A percentile compares a stretch with the other conserved stretches of the same genome.
Conservation (phyloP, 2,329 filamentous ascomycete species). For the Aspergillus tubingensis region DNA sequence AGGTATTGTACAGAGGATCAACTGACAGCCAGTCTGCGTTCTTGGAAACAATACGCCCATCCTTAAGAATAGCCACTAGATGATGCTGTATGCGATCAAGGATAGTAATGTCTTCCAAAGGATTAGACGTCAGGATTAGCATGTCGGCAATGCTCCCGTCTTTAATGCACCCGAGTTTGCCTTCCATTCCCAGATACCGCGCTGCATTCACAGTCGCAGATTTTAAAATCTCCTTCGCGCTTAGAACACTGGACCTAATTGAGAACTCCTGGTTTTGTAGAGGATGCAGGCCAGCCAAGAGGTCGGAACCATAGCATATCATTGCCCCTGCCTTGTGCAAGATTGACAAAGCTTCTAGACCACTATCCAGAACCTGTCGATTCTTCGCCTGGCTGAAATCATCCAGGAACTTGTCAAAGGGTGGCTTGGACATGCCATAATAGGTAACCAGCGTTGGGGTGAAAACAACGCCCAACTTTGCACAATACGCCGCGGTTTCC, state of each 20-base stretch:
- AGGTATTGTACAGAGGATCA: conserved; percentile 5
- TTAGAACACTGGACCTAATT: conserved; percentile 46
- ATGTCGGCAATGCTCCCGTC: conserved; percentile 54
- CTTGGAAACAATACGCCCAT: conserved; percentile 48
- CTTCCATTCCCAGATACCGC: conserved; percentile 48
- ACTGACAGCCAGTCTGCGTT: not conserved
- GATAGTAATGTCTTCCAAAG: conserved; percentile 55
- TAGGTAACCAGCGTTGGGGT: conserved; percentile 58
- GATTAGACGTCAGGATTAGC: conserved; percentile 53
- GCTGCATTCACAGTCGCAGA: conserved; percentile 56
- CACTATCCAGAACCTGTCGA: conserved; percentile 47
- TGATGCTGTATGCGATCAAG: conserved; percentile 51
- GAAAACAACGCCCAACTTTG: conserved; percentile 47
- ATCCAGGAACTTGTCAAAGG: conserved; percentile 5
- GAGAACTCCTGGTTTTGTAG: conserved; percentile 52
- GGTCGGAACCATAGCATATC: conserved; percentile 58
- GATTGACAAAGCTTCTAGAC: conserved; percentile 50
- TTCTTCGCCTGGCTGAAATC: conserved; percentile 47
- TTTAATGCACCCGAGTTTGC: conserved; percentile 52
- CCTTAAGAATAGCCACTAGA: conserved; percentile 56
- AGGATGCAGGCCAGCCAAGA: conserved; percentile 50
- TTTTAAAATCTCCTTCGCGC: conserved; percentile 47
- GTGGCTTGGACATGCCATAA: conserved; percentile 47
- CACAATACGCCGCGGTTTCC: conserved; percentile 52
- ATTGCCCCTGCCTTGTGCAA: conserved; percentile 53